These are phyloP conservation scores for Mycena venus DNA, from an alignment of 768 basidiomycete genomes.

Conservation along the genomic window DNA sequence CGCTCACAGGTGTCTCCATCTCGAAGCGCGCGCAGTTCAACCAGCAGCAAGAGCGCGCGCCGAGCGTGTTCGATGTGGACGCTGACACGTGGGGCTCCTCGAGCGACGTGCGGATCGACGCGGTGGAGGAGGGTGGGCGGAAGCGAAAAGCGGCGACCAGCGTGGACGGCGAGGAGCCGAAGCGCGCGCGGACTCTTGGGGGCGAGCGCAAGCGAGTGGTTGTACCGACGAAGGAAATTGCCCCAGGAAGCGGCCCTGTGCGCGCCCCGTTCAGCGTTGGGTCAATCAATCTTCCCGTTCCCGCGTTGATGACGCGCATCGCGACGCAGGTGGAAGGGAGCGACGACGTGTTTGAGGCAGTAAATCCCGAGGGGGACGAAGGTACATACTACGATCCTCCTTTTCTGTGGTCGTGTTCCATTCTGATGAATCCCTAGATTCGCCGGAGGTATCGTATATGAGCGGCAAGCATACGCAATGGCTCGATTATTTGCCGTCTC, in stretches of 20 bases:
- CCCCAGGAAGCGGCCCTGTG: conserved; percentile 30
- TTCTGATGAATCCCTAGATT: conserved; percentile 51
- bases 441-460: conserved; percentile 76
- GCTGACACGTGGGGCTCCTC: conserved; percentile 59
- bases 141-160: conserved; percentile 69
- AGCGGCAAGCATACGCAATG: conserved; percentile 82
- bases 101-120: conserved; percentile 39
- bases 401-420: conserved; percentile 2
- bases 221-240: conserved; percentile 69
- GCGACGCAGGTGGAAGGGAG: conserved; percentile 73
- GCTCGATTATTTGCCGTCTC: conserved; percentile 89
- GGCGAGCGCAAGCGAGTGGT: conserved; percentile 70
- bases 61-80: conserved; percentile 58
- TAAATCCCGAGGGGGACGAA: conserved; percentile 77
- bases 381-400: conserved; percentile 59
- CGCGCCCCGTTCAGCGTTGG: conserved; percentile 39
- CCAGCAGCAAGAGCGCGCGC: conserved; percentile 36
- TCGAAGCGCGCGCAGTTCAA: conserved; percentile 54
- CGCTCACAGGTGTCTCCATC: conserved; percentile 41
- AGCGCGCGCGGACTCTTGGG: conserved; percentile 68
- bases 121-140: conserved; percentile 49
- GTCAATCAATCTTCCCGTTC: conserved; percentile 63
- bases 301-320: conserved; percentile 72
- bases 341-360: conserved; percentile 79
- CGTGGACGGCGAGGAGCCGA: conserved; percentile 48